Percentiles rank a stretch among this genome's conserved stretches.
phyloP scores from a whole-genome alignment of 352 stramenopile species.

The Pythium dissimile region DNA sequence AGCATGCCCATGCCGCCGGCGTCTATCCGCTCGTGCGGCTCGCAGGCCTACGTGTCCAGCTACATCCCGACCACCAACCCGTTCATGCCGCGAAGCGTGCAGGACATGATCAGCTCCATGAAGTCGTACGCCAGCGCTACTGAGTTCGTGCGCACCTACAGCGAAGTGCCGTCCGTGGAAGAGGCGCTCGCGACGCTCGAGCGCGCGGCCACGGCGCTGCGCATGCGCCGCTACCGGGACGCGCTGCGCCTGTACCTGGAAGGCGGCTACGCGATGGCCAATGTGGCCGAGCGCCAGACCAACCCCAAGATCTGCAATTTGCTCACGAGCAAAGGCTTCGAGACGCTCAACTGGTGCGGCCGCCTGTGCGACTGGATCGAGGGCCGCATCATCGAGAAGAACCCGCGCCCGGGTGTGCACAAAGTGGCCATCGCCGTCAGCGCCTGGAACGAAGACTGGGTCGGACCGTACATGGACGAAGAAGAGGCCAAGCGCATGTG shows the following conservation, averaged over 20 bases:
- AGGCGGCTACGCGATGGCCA: constrained; percentile 80
- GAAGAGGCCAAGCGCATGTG: constrained; percentile 73
- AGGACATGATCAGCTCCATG: constrained; percentile 77
- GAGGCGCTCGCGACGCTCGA: constrained; percentile 75
- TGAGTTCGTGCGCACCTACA: constrained; percentile 71
- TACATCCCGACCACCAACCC: constrained; percentile 64
- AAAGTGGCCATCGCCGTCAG: constrained; percentile 71
- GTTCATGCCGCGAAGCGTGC: constrained; percentile 57
- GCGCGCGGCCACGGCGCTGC: constrained; percentile 54
- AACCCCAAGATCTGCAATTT: constrained; percentile 86
- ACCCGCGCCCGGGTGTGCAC: constrained; percentile 68
- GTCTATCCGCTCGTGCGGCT: constrained; percentile 72
- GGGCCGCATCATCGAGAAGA: constrained; percentile 69
- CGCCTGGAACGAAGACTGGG: constrained; percentile 76
- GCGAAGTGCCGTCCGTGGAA: constrained; percentile 70
- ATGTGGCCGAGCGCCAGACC: constrained; percentile 70
- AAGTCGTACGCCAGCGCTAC: constrained; percentile 74
- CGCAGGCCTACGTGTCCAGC: constrained; percentile 71
- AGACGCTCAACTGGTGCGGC: constrained; percentile 85
- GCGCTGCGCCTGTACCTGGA: constrained; percentile 82
- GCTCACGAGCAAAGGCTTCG: constrained; percentile 80
- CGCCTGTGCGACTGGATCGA: constrained; percentile 83
- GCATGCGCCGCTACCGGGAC: constrained; percentile 65
- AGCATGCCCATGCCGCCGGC: constrained; percentile 52
- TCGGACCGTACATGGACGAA: constrained; percentile 63